phyloP scores from a whole-genome alignment of 352 stramenopile genomes.

The Phytophthora idaei region DNA sequence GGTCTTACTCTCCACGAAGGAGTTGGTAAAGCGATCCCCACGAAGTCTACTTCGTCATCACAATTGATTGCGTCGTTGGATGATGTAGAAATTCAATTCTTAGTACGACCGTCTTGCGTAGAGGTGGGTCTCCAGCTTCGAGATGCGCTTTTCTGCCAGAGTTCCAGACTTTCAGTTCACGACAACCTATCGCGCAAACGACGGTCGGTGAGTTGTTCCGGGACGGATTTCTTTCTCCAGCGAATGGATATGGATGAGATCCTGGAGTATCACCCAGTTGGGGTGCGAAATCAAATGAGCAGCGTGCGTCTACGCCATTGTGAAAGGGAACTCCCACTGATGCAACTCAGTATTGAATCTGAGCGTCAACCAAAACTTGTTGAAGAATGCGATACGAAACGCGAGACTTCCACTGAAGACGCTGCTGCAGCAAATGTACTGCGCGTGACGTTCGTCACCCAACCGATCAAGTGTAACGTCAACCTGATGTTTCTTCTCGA shows the following conservation, averaged over 20 bases:
- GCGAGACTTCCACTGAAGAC: slow-evolving; percentile 15
- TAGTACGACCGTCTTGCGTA: slow-evolving; percentile 67
- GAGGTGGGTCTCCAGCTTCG: slow-evolving; percentile 73
- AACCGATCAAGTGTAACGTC: slow-evolving; percentile 82
- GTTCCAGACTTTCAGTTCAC: slow-evolving; percentile 19
- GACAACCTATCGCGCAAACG: slow-evolving; percentile 21
- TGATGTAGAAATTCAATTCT: slow-evolving; percentile 74
- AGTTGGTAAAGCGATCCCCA: slow-evolving; percentile 4
- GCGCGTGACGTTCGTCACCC: slow-evolving; percentile 70
- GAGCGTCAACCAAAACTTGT: slow-evolving; percentile 31
- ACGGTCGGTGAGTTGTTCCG: slow-evolving; percentile 28
- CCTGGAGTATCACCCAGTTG: slow-evolving; percentile 62
- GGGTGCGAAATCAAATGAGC: slow-evolving; percentile 71
- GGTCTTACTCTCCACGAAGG: slow-evolving; percentile 19
- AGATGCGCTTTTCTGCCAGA: slow-evolving; percentile 71
- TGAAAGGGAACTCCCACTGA: slow-evolving; percentile 68
- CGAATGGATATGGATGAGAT: slow-evolving; percentile 81
- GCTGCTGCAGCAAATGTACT: slow-evolving; percentile 41
- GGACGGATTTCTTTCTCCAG: slow-evolving; percentile 65
- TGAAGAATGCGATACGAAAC: slow-evolving; percentile 23
- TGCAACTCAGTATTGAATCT: slow-evolving; percentile 70
- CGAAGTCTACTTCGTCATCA: slow-evolving; percentile 19
- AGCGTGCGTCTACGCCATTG: slow-evolving; percentile 72
- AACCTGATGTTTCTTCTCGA: slow-evolving; percentile 78
- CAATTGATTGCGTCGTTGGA: slow-evolving; percentile 59